Percentiles rank a stretch among this genome's conserved stretches.
Conservation (phyloP, 2,329 filamentous ascomycete species). For the Ophiostoma angusticollis region DNA sequence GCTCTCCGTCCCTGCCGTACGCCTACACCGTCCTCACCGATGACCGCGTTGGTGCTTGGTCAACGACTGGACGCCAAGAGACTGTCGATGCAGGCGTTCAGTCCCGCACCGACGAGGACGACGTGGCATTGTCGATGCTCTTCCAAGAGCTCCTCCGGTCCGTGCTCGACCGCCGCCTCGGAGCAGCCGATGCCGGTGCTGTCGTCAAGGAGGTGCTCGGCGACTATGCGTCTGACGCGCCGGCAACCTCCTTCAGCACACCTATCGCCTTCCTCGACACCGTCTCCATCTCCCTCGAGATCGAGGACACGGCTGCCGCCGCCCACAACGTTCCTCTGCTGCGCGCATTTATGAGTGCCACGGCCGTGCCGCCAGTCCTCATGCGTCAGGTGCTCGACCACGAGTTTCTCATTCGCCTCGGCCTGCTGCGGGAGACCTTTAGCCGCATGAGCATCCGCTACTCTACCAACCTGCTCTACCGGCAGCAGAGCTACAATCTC, state of each 20-base stretch:
- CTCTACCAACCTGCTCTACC: constrained; percentile 84
- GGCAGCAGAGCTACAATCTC: constrained; percentile 93
- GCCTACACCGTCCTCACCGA: constrained; percentile 67
- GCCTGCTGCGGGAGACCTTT: constrained; percentile 77
- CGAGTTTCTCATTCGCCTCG: constrained; percentile 58
- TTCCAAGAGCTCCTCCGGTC: constrained; percentile 79
- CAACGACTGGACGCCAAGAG: constrained; percentile 49
- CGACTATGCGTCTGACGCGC: not conserved
- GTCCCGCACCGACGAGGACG: constrained; percentile 54
- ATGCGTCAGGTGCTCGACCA: constrained; percentile 79
- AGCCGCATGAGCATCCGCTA: constrained; percentile 71
- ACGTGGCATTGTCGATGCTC: constrained; percentile 54
- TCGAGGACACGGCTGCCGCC: constrained; percentile 40
- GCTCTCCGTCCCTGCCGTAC: constrained; percentile 33
- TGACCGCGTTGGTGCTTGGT: constrained; percentile 55
- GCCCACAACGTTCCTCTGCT: constrained; percentile 37
- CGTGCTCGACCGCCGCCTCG: constrained; percentile 55
- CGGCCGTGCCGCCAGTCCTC: constrained; percentile 55
- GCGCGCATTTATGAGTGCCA: constrained; percentile 56
- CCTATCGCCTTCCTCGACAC: constrained; percentile 70
- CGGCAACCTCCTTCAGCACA: constrained; percentile 38
- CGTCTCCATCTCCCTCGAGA: constrained; percentile 64
- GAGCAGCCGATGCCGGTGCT: constrained; percentile 54
- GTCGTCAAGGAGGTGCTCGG: constrained; percentile 60
- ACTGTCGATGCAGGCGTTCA: constrained; percentile 53